phyloP scores from a whole-genome alignment of 257 asterid species.

The Lantana camara region DNA sequence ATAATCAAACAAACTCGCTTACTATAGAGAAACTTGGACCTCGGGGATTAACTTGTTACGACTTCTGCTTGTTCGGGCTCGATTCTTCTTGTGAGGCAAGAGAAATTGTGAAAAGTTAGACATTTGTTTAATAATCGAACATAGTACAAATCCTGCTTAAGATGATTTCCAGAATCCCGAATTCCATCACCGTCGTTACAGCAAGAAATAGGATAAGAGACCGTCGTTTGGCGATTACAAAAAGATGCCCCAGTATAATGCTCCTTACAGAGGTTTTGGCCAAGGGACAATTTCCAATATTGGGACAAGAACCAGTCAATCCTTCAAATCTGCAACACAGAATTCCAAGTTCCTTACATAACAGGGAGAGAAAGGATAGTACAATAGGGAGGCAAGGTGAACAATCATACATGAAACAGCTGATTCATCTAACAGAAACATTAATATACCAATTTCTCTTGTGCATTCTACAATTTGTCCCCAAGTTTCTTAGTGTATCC shows the following conservation, averaged over 20 bases:
- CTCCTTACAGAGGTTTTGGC: background rate
- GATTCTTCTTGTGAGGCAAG: too few species aligned
- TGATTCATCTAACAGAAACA: background rate
- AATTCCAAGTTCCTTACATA: slow-evolving; percentile 11
- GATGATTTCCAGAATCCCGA: too few species aligned
- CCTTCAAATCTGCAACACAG: slow-evolving; percentile 37
- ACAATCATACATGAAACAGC: background rate
- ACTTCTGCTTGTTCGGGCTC: too few species aligned
- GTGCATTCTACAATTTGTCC: background rate
- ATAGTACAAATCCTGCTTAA: too few species aligned
- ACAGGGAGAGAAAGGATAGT: background rate
- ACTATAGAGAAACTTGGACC: too few species aligned
- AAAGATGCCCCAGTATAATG: background rate
- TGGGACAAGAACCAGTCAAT: slow-evolving; percentile 9
- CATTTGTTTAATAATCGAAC: too few species aligned
- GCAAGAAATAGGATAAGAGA: background rate
- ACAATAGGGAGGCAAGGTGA: too few species aligned
- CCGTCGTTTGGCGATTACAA: background rate
- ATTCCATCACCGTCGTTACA: background rate
- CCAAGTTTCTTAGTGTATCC: background rate
- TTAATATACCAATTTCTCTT: background rate
- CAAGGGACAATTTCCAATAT: slow-evolving; percentile 3
- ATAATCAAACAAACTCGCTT: background rate
- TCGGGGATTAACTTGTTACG: background rate
- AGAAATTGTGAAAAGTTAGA: too few species aligned